These are phyloP conservation scores for Exophiala sideris DNA, from an alignment of 2,329 filamentous ascomycete species.

Conservation along the genomic window DNA sequence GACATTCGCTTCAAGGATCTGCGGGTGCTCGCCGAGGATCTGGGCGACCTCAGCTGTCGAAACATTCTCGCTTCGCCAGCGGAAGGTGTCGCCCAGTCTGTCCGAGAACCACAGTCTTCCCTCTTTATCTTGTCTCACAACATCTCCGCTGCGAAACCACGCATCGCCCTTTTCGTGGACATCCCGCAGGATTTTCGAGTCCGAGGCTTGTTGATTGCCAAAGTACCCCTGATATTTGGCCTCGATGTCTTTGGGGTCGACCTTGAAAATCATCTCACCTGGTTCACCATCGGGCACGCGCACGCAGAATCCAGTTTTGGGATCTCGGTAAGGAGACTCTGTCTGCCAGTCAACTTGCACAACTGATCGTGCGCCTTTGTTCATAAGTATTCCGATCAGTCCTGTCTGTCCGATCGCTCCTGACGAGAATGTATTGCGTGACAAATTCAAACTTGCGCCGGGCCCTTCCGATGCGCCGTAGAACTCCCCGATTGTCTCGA, in stretches of 20 bases:
- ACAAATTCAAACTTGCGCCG: conserved; percentile 68
- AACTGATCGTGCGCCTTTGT: conserved; percentile 53
- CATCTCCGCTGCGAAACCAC: conserved; percentile 67
- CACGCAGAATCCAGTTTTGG: conserved; percentile 66
- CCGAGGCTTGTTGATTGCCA: conserved; percentile 63
- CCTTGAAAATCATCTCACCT: conserved; percentile 63
- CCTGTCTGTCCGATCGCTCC: conserved; percentile 77
- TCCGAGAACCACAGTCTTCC: conserved; percentile 70
- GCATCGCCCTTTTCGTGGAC: conserved; percentile 66
- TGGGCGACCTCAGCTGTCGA: conserved; percentile 66
- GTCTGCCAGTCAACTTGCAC: conserved; percentile 70
- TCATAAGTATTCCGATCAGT: conserved; percentile 54
- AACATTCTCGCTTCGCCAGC: conserved; percentile 71
- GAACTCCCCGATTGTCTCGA: conserved; percentile 72
- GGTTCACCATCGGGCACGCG: conserved; percentile 58
- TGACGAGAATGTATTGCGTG: conserved; percentile 67
- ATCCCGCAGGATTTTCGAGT: conserved; percentile 62
- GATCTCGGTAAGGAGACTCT: conserved; percentile 65
- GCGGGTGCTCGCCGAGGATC: conserved; percentile 56
- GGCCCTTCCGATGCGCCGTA: conserved; percentile 75
- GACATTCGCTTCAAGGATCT: conserved; percentile 55
- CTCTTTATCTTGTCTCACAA: conserved; percentile 58
- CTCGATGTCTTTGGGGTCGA: conserved; percentile 56
- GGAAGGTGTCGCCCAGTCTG: conserved; percentile 68
- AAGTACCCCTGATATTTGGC: conserved; percentile 67